Evolutionary conservation across 2,329 filamentous ascomycete genomes (phyloP).

Genomic region (Xylariaceae sp.): DNA sequence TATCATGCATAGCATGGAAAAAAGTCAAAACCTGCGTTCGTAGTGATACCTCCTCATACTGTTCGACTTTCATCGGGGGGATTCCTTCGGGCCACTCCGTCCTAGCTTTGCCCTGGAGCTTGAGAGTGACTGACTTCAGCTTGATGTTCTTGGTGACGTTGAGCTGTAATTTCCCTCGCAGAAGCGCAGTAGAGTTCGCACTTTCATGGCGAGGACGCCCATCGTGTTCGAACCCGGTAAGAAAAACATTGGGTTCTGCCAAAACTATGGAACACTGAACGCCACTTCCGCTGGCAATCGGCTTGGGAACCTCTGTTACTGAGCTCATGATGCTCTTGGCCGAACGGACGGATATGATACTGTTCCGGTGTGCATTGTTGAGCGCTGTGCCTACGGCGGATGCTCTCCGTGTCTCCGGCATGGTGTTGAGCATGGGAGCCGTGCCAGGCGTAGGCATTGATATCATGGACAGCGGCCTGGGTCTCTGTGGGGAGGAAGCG

Average conservation of each 20-base stretch:
- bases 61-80: slow-evolving; percentile 82
- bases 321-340: slow-evolving; percentile 59
- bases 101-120: slow-evolving; percentile 81
- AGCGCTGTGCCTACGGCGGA: slow-evolving; percentile 33
- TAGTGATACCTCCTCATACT: slow-evolving; percentile 82
- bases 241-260: slow-evolving; percentile 80
- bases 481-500: slow-evolving; percentile 18
- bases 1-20: slow-evolving; percentile 77
- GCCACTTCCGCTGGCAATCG: slow-evolving; percentile 78
- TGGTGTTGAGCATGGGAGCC: slow-evolving; percentile 31
- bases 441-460: slow-evolving; percentile 31
- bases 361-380: slow-evolving; percentile 51
- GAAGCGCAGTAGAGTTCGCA: slow-evolving; percentile 74
- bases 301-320: slow-evolving; percentile 68
- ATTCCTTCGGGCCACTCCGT: slow-evolving; percentile 98
- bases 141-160: slow-evolving; percentile 89
- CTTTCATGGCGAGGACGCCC: slow-evolving; percentile 60
- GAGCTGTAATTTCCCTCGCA: slow-evolving; percentile 83
- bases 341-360: slow-evolving; percentile 57
- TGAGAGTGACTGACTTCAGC: slow-evolving; percentile 87
- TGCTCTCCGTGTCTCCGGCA: slow-evolving; percentile 40
- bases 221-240: slow-evolving; percentile 79
- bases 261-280: slow-evolving; percentile 75
- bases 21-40: slow-evolving; percentile 90
- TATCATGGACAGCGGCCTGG: slow-evolving; percentile 36